A percentile compares a stretch with the other conserved stretches of the same genome.
Conservation (phyloP, 1,284 basidiomycete species). For the Trichosporon ovoides region DNA sequence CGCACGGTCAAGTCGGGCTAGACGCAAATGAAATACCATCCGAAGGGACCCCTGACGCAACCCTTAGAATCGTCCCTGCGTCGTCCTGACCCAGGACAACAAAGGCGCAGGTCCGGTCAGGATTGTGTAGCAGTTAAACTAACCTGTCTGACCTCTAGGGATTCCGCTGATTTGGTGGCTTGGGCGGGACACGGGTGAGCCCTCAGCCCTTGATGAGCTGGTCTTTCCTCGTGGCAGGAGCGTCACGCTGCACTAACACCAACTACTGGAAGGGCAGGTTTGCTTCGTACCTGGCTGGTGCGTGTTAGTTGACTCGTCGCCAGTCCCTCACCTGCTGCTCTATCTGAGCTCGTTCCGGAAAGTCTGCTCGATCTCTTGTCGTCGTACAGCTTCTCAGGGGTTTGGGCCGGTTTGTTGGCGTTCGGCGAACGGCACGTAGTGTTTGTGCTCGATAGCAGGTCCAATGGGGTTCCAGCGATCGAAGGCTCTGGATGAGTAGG, state of each 20-base stretch:
- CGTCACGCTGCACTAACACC: not conserved
- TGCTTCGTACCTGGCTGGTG: too few species aligned
- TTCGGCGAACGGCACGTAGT: too few species aligned
- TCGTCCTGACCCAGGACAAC: not conserved
- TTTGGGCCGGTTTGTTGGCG: too few species aligned
- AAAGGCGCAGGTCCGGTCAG: not conserved
- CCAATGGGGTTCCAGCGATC: too few species aligned
- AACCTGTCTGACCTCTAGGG: slow-evolving; percentile 1
- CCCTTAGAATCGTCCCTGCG: not conserved
- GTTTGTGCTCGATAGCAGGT: too few species aligned
- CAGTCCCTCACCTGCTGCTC: not conserved
- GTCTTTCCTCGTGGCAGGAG: not conserved
- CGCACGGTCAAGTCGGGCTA: too few species aligned
- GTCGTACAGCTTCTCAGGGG: not conserved
- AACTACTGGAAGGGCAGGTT: too few species aligned
- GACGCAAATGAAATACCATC: not conserved
- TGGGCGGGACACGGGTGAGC: not conserved
- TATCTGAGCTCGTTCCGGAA: not conserved
- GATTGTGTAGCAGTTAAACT: not conserved
- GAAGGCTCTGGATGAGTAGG: too few species aligned
- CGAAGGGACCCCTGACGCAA: not conserved
- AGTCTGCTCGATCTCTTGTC: not conserved
- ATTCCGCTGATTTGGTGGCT: not conserved
- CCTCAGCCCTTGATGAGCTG: not conserved
- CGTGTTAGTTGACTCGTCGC: not conserved